phyloP scores from a whole-genome alignment of 441 rosid genomes.

The Pelargonium cotyledonis region DNA sequence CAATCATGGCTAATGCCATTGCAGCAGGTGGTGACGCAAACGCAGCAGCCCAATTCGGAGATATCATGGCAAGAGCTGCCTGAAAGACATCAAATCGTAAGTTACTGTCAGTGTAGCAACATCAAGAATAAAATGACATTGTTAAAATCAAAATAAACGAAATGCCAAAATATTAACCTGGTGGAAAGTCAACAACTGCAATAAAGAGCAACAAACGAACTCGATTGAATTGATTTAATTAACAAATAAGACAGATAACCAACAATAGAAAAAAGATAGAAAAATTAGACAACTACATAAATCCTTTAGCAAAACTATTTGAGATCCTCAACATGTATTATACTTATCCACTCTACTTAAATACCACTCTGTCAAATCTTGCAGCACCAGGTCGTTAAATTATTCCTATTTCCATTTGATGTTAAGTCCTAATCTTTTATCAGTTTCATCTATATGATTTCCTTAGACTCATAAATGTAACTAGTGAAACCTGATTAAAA shows the following conservation, averaged over 20 bases:
- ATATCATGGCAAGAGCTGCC: conserved; percentile 96
- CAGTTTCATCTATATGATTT: too few species aligned
- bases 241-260: background rate
- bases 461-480: too few species aligned
- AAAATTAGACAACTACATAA: background rate
- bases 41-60: conserved; percentile 98
- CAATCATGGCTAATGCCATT: conserved; percentile 99
- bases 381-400: too few species aligned
- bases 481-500: too few species aligned
- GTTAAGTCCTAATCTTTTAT: too few species aligned
- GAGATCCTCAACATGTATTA: background rate
- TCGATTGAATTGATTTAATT: background rate
- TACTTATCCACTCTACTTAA: background rate
- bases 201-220: background rate
- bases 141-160: background rate
- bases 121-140: background rate
- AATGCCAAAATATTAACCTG: conserved; percentile 6
- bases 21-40: conserved; percentile 99
- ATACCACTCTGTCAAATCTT: too few species aligned
- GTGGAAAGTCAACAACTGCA: background rate
- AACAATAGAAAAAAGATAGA: background rate
- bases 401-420: too few species aligned
- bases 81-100: conserved; percentile 25
- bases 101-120: conserved; percentile 9
- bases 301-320: background rate